A percentile compares a stretch with the other conserved stretches of the same genome.
Evolutionary conservation across 495 filamentous ascomycete species (phyloP).

Genomic region (Aspergillus nidulans): DNA sequence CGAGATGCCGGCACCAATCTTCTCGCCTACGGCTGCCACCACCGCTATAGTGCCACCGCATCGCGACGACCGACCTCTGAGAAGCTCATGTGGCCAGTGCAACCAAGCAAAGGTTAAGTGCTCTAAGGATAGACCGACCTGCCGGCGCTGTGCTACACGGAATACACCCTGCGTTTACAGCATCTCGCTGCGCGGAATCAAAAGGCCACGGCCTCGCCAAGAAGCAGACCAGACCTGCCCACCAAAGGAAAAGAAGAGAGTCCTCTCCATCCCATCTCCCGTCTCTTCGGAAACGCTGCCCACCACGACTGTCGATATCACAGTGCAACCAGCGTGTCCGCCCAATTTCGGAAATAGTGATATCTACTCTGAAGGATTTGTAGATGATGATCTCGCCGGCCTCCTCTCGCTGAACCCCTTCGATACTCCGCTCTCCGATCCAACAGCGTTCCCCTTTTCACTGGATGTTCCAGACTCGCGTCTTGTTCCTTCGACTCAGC

Average conservation of each 20-base stretch:
- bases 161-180: conserved; percentile 6
- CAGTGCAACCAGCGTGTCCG: neutral
- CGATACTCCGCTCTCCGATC: neutral
- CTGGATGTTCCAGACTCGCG: neutral
- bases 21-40: neutral
- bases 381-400: neutral
- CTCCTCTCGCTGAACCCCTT: neutral
- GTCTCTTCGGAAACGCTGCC: neutral
- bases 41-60: neutral
- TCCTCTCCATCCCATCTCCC: neutral
- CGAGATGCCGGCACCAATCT: neutral
- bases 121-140: conserved; percentile 8
- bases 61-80: conserved; percentile 3
- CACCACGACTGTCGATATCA: neutral
- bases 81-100: conserved; percentile 8
- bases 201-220: neutral
- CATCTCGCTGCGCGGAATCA: conserved; percentile 5
- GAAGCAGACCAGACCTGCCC: neutral
- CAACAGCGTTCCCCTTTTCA: neutral
- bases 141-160: neutral
- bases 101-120: conserved; percentile 9
- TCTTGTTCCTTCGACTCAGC: neutral
- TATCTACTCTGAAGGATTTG: neutral
- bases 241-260: conserved; percentile 3
- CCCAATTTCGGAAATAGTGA: neutral